These are phyloP conservation scores for Aspergillus novoparasiticus DNA, from an alignment of 2,329 filamentous ascomycete genomes.

Conservation along the genomic window DNA sequence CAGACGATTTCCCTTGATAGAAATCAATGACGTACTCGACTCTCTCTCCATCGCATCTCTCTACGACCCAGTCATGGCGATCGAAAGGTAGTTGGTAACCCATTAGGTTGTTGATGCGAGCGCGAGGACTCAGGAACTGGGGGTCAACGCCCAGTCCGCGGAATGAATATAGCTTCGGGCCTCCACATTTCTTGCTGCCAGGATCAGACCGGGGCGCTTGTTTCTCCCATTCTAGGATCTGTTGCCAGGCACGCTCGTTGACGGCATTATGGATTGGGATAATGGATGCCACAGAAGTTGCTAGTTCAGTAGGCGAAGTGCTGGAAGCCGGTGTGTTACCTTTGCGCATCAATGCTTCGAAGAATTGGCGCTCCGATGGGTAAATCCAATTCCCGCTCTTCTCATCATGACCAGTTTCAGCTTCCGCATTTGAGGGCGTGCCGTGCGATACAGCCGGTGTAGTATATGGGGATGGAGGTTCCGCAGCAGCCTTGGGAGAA, in stretches of 20 bases:
- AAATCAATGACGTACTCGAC: constrained; percentile 99
- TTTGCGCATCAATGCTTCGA: constrained; percentile 94
- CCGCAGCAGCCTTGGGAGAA: constrained; percentile 26
- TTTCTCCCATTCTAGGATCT: constrained; percentile 87
- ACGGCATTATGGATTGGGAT: constrained; percentile 98
- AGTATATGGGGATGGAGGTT: constrained; percentile 34
- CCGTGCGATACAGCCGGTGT: constrained; percentile 35
- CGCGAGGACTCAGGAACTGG: constrained; percentile 73
- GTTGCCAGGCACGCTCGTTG: constrained; percentile 92
- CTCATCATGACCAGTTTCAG: constrained; percentile 72
- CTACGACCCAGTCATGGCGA: constrained; percentile 94
- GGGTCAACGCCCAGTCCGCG: constrained; percentile 61
- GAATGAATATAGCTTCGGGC: constrained; percentile 82
- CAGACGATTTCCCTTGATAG: constrained; percentile 70
- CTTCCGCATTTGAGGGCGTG: constrained; percentile 71
- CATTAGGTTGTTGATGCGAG: constrained; percentile 76
- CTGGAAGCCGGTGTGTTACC: constrained; percentile 67
- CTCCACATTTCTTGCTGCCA: constrained; percentile 69
- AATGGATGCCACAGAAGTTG: constrained; percentile 82
- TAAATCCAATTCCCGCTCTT: constrained; percentile 91
- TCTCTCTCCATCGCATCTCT: constrained; percentile 73
- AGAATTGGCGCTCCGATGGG: constrained; percentile 96
- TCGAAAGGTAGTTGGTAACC: constrained; percentile 95
- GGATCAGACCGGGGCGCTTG: constrained; percentile 58
- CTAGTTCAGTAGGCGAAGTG: constrained; percentile 46